phyloP scores from a whole-genome alignment of 192 early-diverging fungal species.

The Dissophora globulifera region DNA sequence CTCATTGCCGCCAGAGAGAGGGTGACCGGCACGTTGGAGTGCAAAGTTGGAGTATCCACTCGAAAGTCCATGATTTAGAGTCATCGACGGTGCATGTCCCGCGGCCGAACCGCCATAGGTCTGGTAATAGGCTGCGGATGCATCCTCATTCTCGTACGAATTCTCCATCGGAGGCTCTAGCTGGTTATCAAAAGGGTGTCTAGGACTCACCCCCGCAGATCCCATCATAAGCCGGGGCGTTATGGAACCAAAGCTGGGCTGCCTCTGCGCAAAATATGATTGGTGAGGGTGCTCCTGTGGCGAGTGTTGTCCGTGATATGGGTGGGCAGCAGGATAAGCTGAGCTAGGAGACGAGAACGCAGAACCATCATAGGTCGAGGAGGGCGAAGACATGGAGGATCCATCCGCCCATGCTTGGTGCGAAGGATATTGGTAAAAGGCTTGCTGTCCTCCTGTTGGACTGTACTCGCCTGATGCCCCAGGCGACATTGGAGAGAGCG shows the following conservation, averaged over 20 bases:
- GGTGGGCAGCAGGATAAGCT: slow-evolving; percentile 11
- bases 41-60: background rate
- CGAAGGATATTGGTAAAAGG: slow-evolving; percentile 11
- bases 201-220: slow-evolving; percentile 13
- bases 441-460: background rate
- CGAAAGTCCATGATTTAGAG: background rate
- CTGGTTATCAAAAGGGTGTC: slow-evolving; percentile 37
- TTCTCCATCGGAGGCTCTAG: slow-evolving; percentile 33
- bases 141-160: slow-evolving; percentile 15
- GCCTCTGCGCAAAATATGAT: slow-evolving; percentile 27
- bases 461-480: slow-evolving; percentile 17
- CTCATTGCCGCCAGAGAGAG: slow-evolving; percentile 1
- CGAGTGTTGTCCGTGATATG: slow-evolving; percentile 15
- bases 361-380: slow-evolving; percentile 41
- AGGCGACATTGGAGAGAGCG: slow-evolving; percentile 39
- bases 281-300: slow-evolving; percentile 31
- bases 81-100: background rate
- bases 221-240: slow-evolving; percentile 41
- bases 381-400: slow-evolving; percentile 40
- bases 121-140: background rate
- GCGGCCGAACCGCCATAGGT: slow-evolving; percentile 6
- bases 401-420: slow-evolving; percentile 27
- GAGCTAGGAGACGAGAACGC: slow-evolving; percentile 39
- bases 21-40: background rate
- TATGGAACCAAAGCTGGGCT: slow-evolving; percentile 35